Conservation (phyloP, 1,139 yeast species). For the Saccharomyces hybrid region DNA sequence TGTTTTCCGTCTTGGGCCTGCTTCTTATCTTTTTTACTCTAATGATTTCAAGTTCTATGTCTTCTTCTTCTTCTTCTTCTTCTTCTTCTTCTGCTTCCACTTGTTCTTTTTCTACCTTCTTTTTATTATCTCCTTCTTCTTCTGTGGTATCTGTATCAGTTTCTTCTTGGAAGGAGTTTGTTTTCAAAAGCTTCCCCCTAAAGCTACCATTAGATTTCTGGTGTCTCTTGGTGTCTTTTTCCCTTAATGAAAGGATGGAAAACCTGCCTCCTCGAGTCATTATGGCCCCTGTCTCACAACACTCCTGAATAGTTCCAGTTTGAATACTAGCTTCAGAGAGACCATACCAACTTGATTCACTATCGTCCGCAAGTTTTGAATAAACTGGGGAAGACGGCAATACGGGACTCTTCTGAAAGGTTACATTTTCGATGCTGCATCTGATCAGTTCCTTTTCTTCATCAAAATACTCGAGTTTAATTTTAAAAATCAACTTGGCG, state of each 20-base stretch:
- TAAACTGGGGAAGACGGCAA: neutral
- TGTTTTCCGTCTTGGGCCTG: neutral
- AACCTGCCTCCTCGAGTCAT: neutral
- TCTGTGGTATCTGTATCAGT: neutral
- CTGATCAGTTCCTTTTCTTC: neutral
- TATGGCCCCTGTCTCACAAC: neutral
- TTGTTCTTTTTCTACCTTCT: neutral
- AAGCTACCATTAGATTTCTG: neutral
- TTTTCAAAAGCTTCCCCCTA: neutral
- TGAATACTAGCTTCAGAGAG: neutral
- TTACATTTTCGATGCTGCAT: neutral
- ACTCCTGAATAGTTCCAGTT: neutral
- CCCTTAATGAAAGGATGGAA: neutral
- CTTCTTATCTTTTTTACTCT: neutral
- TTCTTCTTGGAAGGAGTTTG: neutral
- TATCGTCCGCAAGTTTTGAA: neutral
- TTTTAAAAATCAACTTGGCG: slow-evolving; percentile 10
- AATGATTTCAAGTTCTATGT: neutral
- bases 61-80: neutral
- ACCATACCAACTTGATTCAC: neutral
- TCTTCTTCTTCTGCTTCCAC: neutral
- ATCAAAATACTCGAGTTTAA: neutral
- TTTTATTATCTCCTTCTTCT: neutral
- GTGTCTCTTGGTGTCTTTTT: neutral
- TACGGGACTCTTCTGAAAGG: neutral